Percentiles rank a stretch among this genome's conserved stretches.
phyloP scores from a whole-genome alignment of 257 asterid species.

The Anisodus tanguticus region DNA sequence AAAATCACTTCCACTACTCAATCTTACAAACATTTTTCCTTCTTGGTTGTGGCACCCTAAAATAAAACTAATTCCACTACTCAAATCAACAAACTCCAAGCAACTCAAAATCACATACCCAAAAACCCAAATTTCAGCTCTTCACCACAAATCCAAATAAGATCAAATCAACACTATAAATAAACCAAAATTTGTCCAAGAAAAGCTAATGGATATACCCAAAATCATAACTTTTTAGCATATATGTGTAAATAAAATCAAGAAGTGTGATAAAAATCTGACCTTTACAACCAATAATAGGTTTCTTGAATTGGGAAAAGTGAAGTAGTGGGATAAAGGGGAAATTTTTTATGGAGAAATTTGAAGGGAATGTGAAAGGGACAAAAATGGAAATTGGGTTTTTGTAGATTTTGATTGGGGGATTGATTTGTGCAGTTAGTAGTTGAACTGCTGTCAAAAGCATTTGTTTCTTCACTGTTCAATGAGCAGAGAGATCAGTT shows the following conservation, averaged over 20 bases:
- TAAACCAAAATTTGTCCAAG: neutral
- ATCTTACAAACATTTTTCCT: slow-evolving; percentile 60
- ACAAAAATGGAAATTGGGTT: slow-evolving; percentile 24
- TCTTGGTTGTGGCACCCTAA: slow-evolving; percentile 81
- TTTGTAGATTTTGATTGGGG: slow-evolving; percentile 1
- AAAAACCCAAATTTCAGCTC: neutral
- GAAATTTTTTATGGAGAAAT: neutral
- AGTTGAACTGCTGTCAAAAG: neutral
- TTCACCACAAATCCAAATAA: slow-evolving; percentile 9
- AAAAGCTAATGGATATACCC: neutral
- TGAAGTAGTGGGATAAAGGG: neutral
- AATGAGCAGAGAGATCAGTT: slow-evolving; percentile 1
- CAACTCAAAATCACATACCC: neutral
- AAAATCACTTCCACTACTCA: too few species aligned
- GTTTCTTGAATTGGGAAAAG: slow-evolving; percentile 10
- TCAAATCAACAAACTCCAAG: neutral
- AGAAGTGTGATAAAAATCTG: slow-evolving; percentile 4
- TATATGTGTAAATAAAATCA: neutral
- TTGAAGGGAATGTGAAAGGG: neutral
- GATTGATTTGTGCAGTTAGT: slow-evolving; percentile 5
- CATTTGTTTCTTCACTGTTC: neutral
- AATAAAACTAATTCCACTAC: neutral
- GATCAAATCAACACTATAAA: neutral
- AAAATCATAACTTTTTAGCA: slow-evolving; percentile 21
- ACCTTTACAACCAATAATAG: slow-evolving; percentile 22